These are phyloP conservation scores for Aegilops longissima DNA, from an alignment of 176 grass and related monocot genomes.

Conservation along the genomic window DNA sequence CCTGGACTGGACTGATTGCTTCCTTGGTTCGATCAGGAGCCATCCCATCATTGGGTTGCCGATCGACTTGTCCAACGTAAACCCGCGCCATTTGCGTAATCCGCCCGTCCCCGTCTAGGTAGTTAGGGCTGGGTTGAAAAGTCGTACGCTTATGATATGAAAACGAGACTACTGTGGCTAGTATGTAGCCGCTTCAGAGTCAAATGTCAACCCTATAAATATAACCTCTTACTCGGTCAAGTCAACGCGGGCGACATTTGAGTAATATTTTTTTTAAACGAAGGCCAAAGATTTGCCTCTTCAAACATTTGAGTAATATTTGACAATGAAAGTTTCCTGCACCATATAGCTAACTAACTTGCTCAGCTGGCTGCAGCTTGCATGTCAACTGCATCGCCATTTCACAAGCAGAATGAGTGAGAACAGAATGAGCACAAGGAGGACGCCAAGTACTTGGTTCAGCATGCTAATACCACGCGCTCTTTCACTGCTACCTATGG, in stretches of 20 bases:
- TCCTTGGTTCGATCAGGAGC: background rate
- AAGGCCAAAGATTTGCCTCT: no score
- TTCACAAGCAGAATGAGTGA: background rate
- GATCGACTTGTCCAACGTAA: background rate
- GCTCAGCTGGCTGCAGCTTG: background rate
- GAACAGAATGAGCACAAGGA: background rate
- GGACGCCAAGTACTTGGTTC: no score
- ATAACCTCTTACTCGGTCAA: no score
- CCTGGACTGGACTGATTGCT: background rate
- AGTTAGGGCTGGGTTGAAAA: background rate
- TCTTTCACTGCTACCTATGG: background rate
- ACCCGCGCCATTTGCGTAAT: background rate
- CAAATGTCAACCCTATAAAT: background rate
- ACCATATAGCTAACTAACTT: background rate
- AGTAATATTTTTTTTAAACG: background rate
- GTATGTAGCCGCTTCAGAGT: background rate
- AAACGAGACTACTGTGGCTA: background rate
- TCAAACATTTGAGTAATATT: background rate
- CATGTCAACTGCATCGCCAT: background rate
- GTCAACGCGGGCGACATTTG: slow-evolving; percentile 8
- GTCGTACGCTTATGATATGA: background rate
- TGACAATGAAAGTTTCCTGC: no score
- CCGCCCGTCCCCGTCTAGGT: background rate
- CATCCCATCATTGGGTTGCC: background rate
- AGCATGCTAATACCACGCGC: background rate